A percentile compares a stretch with the other conserved stretches of the same genome.
Conservation (phyloP, 352 stramenopile genomes). For the Pythium chondricola region DNA sequence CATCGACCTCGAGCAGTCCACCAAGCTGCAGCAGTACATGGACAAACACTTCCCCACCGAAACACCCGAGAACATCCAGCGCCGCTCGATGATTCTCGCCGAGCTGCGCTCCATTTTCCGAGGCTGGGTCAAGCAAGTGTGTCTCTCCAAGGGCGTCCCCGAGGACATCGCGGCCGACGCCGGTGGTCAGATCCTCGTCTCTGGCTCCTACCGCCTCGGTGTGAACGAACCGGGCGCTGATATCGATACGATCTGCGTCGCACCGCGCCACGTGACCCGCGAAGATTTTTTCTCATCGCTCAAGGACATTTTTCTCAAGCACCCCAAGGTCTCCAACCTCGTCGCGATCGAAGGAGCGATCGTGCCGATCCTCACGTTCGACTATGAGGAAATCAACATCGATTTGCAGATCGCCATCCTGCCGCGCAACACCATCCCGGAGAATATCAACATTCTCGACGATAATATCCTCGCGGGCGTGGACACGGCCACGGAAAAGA, state of each 20-base stretch:
- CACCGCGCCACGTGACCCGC: constrained; percentile 91
- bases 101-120: constrained; percentile 82
- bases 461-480: constrained; percentile 84
- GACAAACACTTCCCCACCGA: constrained; percentile 75
- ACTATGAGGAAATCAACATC: constrained; percentile 99
- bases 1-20: constrained; percentile 79
- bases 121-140: constrained; percentile 82
- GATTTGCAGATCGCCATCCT: constrained; percentile 97
- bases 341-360: constrained; percentile 86
- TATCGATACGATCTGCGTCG: constrained; percentile 97
- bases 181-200: constrained; percentile 86
- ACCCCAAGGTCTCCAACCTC: constrained; percentile 91
- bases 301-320: constrained; percentile 87
- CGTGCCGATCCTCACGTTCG: constrained; percentile 98
- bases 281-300: constrained; percentile 96
- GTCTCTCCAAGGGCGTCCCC: constrained; percentile 73
- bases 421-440: constrained; percentile 86
- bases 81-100: constrained; percentile 77
- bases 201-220: constrained; percentile 92
- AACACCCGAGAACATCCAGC: constrained; percentile 72
- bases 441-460: constrained; percentile 89
- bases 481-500: constrained; percentile 85
- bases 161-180: constrained; percentile 83
- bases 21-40: constrained; percentile 80
- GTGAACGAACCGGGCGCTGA: constrained; percentile 96